These are phyloP conservation scores for Komagataella phaffii DNA, from an alignment of 805 yeast genomes.

Conservation along the genomic window DNA sequence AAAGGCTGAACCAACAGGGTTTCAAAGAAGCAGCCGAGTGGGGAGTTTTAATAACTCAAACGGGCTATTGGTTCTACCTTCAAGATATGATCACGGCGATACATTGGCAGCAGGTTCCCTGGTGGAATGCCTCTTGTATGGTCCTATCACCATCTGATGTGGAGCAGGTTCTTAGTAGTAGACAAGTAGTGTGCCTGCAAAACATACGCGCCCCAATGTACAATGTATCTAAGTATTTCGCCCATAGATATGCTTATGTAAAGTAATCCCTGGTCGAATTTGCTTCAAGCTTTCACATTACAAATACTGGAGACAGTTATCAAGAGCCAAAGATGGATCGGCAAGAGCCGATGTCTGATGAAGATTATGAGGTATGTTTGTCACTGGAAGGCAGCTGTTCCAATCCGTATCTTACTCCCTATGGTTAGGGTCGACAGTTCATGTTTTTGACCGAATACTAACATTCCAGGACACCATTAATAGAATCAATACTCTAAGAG, in stretches of 20 bases:
- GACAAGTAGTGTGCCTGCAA: not conserved
- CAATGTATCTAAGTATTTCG: not conserved
- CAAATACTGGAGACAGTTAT: not conserved
- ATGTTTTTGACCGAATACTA: not conserved
- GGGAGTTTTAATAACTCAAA: slow-evolving; percentile 34
- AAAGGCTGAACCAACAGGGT: slow-evolving; percentile 30
- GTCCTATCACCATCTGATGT: not conserved
- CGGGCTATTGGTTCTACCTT: slow-evolving; percentile 29
- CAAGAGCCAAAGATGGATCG: slow-evolving; percentile 6
- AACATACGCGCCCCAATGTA: not conserved
- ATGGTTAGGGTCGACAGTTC: not conserved
- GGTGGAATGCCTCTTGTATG: slow-evolving; percentile 1
- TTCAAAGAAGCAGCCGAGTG: slow-evolving; percentile 36
- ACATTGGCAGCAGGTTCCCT: not conserved
- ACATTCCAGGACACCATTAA: slow-evolving; percentile 14
- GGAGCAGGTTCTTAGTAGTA: not conserved
- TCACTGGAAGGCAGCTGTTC: not conserved
- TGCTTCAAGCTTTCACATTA: not conserved
- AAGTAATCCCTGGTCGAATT: not conserved
- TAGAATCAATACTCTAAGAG: slow-evolving; percentile 24
- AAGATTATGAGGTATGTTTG: slow-evolving; percentile 7
- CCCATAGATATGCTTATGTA: not conserved
- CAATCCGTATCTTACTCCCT: not conserved
- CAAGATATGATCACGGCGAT: slow-evolving; percentile 6
- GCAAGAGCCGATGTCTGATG: slow-evolving; percentile 7